Evolutionary conservation across 2,329 filamentous ascomycete species (phyloP).

Genomic region (Cladosporium phlei): DNA sequence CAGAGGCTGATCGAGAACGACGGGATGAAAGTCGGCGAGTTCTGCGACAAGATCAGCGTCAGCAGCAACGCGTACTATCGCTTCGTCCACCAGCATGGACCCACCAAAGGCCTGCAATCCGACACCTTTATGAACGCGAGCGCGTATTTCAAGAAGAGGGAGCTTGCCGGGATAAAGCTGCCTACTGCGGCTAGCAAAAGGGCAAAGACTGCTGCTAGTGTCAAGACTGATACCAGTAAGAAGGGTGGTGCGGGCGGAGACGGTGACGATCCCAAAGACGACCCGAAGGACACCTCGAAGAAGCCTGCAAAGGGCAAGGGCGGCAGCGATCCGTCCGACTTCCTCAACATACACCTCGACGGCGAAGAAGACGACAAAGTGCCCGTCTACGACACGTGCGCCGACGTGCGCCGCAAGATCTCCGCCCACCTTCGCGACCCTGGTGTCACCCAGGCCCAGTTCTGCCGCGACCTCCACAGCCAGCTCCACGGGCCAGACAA

Average conservation of each 20-base stretch:
- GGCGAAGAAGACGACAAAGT: conserved; percentile 47
- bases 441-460: conserved; percentile 48
- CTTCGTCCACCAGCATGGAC: conserved; percentile 49
- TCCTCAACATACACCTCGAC: conserved; percentile 41
- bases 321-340: conserved; percentile 16
- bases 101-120: conserved; percentile 31
- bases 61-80: conserved; percentile 32
- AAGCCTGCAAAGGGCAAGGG: conserved; percentile 35
- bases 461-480: conserved; percentile 45
- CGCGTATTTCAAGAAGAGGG: conserved; percentile 49
- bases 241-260: conserved; percentile 3
- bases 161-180: conserved; percentile 44
- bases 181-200: conserved; percentile 21
- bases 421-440: conserved; percentile 44
- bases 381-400: conserved; percentile 53
- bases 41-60: conserved; percentile 38
- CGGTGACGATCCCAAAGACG: too few species aligned
- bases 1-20: conserved; percentile 38
- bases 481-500: conserved; percentile 34
- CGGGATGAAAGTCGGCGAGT: conserved; percentile 43
- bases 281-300: too few species aligned
- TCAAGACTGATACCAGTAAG: conserved; percentile 23
- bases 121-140: conserved; percentile 25
- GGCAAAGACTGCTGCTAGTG: conserved; percentile 4
- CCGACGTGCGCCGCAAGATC: conserved; percentile 56